Evolutionary conservation across 495 filamentous ascomycete genomes (phyloP), one percentile per base, ranked within the genome.

Genomic region (Tricharina praecox): DNA sequence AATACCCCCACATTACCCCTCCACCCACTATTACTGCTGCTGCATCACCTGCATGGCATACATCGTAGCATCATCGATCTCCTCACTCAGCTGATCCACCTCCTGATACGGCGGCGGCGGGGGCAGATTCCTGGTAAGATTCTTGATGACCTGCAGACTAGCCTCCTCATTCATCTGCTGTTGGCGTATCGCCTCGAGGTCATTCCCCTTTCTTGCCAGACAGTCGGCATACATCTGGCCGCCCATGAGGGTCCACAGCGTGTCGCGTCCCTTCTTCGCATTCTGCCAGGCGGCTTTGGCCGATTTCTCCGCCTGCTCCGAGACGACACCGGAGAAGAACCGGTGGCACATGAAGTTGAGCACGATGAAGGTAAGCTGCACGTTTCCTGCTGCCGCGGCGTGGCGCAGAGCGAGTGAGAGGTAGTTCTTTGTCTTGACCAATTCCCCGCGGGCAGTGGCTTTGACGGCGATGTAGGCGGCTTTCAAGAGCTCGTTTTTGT

Each of bases 221-320:
- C 56, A 59, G 40, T 59, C 56, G 20, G 35, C 45, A 48, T 37
- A 37, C 59, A 59, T 62, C 50, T 59, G 53, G 38, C 59, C 59
- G 1, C 53, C 53, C 55, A 62, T 59, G 8, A 53, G 15, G 0
- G 46, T 78, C 90, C 90, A 99, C 18, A 99, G 62, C 1, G 70
- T 66, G 62, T 87, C 85, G 21, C 77, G 74, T 40, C 76, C 76
- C 59, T 76, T 80, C 57, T 74, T 75, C 3, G 86, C 84, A 68
- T 88, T 77, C 11, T 71, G 73, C 45, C 75, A 68, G 23, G 75
- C 82, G 0, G 86, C 85, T 35, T 73, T 70, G 0, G 82, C 82
- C 51, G 80, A 82, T 67, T 94, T 95, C 52, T 92, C 77, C 1
- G 88, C 82, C 64, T 96, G 88, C 48, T 85, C 85, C 28, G 83